Evolutionary conservation across 331 rosid species (phyloP), one percentile per base, ranked within the genome.

Genomic region (Rosa hybrid): DNA sequence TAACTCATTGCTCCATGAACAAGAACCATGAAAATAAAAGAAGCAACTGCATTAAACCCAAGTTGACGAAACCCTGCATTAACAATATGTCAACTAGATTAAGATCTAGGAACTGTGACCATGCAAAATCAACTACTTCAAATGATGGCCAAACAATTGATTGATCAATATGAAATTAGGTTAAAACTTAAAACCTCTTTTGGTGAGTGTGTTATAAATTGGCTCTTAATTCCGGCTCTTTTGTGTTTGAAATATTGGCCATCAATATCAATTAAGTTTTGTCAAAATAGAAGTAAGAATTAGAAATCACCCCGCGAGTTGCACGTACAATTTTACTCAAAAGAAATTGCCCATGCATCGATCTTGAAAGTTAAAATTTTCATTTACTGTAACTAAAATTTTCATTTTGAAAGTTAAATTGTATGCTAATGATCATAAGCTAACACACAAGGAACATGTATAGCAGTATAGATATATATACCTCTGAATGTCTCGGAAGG

Each of bases 401-500:
- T 9, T 57, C 27, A n/a, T 57, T 57, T 57, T 1, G 5, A 2
- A 8, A 57, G 4, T 57, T 1, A n/a, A 9, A 21, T n/a, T 2
- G 4, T 16, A 51, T 51, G 30, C 10, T n/a, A 6, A 5, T 21
- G 34, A 23, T 62, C 57, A 48, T 11, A 48, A 4, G 38, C 41
- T 21, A 21, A 25, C 17, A 72, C 34, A 72, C 17, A 49, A 3
- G 3, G 68, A 20, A n/a, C 30, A 57, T 7, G 11, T 7, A 10
- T n/a, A 3, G 8, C 8, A 21, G 18, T 20, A 12, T 62, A 10
- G 2, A 21, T 41, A 34, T 21, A n/a, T 50, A 4, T 81, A 92
- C 97, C 97, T 86, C 67, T 81, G 53, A 34, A 91, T 23, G 97
- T 91, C 77, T 93, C 92, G 71, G 75, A 84, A 20, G 97, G 96